phyloP scores from a whole-genome alignment of 164 flowering plant species.

The Aristolochia californica region DNA sequence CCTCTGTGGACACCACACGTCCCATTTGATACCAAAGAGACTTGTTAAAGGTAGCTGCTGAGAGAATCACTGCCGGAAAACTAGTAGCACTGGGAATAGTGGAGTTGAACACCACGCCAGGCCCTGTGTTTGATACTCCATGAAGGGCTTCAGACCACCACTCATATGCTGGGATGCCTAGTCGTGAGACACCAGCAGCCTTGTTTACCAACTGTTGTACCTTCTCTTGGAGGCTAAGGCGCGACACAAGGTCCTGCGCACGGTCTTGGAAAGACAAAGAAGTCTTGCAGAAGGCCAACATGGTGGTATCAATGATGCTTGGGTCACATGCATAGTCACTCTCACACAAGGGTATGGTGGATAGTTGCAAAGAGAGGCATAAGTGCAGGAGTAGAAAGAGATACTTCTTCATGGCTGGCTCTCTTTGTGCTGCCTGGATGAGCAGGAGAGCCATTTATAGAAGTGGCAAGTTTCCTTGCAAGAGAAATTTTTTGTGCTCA shows the following conservation, averaged over 20 bases:
- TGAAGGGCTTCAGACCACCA: slow-evolving; percentile 77
- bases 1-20: slow-evolving; percentile 51
- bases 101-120: slow-evolving; percentile 26
- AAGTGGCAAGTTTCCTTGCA: too few relatives aligned
- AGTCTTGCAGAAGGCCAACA: slow-evolving; percentile 34
- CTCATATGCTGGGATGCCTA: slow-evolving; percentile 37
- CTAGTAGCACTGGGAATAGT: slow-evolving; percentile 58
- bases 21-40: slow-evolving; percentile 49
- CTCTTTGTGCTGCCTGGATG: too few relatives aligned
- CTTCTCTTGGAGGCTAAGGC: slow-evolving; percentile 42
- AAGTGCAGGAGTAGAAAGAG: neutral
- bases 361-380: slow-evolving; percentile 13
- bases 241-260: slow-evolving; percentile 38
- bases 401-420: too few relatives aligned
- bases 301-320: slow-evolving; percentile 8
- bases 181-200: slow-evolving; percentile 32
- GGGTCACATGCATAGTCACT: slow-evolving; percentile 30
- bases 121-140: slow-evolving; percentile 46
- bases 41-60: slow-evolving; percentile 39
- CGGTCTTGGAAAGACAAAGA: slow-evolving; percentile 24
- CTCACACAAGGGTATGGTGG: slow-evolving; percentile 4
- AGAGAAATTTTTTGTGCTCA: too few relatives aligned
- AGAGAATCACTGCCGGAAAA: slow-evolving; percentile 43
- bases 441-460: too few relatives aligned
- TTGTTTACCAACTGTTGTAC: slow-evolving; percentile 36